Percentiles rank a stretch among this genome's conserved stretches.
These are phyloP conservation scores for Aspergillus sp. DNA, from an alignment of 2,329 filamentous ascomycete species.

Conservation along the genomic window DNA sequence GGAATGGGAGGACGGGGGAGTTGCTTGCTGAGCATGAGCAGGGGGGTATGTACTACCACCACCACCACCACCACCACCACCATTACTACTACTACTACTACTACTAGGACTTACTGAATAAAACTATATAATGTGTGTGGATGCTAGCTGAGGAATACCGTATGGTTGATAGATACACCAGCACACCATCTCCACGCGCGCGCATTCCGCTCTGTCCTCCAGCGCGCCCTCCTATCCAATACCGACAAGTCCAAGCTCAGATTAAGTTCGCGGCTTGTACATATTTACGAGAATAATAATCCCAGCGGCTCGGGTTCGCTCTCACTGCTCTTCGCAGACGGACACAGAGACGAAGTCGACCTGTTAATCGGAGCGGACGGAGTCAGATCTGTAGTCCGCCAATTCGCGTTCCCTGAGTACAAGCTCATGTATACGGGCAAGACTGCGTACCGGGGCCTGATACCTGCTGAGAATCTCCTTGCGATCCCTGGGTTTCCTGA, in stretches of 20 bases:
- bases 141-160: too few species aligned
- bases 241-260: slow-evolving; percentile 1
- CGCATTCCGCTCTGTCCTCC: slow-evolving; percentile 12
- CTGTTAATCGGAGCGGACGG: slow-evolving; percentile 16
- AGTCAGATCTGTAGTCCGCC: slow-evolving; percentile 15
- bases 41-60: neutral
- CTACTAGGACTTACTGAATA: too few species aligned
- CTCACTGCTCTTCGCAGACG: slow-evolving; percentile 8
- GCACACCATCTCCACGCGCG: slow-evolving; percentile 11
- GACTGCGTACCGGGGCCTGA: slow-evolving; percentile 14
- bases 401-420: slow-evolving; percentile 14
- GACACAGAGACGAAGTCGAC: slow-evolving; percentile 6
- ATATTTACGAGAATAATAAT: neutral
- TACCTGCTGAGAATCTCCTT: slow-evolving; percentile 7
- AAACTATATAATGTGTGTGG: too few species aligned
- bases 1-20: slow-evolving; percentile 16
- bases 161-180: slow-evolving; percentile 4
- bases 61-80: too few species aligned
- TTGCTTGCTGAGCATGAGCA: slow-evolving; percentile 8
- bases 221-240: slow-evolving; percentile 6
- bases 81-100: too few species aligned
- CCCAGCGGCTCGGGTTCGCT: neutral
- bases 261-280: slow-evolving; percentile 6
- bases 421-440: slow-evolving; percentile 12
- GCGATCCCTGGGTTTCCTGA: slow-evolving; percentile 11